Percentiles rank a stretch among this genome's conserved stretches.
Evolutionary conservation across 2,329 filamentous ascomycete species (phyloP).

Genomic region (Diaporthe velutina): DNA sequence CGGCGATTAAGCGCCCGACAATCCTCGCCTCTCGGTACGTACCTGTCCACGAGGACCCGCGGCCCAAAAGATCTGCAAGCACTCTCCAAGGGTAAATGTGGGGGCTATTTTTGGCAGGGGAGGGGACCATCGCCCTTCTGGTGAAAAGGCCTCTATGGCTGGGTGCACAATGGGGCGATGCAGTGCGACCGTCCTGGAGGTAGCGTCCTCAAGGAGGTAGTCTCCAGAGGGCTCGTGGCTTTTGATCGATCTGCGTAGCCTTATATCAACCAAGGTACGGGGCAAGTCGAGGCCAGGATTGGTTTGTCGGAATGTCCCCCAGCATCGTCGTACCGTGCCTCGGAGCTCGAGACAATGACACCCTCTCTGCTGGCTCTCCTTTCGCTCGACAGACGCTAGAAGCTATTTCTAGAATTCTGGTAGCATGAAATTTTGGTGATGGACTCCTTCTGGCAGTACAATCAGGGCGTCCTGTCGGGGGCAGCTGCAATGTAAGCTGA

Average conservation of each 20-base stretch:
- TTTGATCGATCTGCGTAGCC: not conserved
- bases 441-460: not conserved
- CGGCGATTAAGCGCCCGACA: constrained; percentile 36
- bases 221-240: not conserved
- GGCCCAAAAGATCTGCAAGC: constrained; percentile 20
- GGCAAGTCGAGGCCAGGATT: not conserved
- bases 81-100: constrained; percentile 27
- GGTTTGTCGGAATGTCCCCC: not conserved
- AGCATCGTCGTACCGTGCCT: not conserved
- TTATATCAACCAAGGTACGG: not conserved
- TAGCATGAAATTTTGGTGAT: not conserved
- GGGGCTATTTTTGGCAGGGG: constrained; percentile 35
- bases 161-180: not conserved
- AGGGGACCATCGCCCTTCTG: not conserved
- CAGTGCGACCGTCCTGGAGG: not conserved
- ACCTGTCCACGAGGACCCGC: not conserved
- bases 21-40: not conserved
- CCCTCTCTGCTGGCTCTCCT: not conserved
- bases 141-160: not conserved
- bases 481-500: constrained; percentile 23
- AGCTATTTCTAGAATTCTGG: constrained; percentile 11
- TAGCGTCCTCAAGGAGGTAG: not conserved
- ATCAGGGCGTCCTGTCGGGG: not conserved
- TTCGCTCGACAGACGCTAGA: not conserved
- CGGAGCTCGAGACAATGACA: not conserved